phyloP scores from a whole-genome alignment of 108 stramenopile genomes.

The Discostella pseudostelligera region DNA sequence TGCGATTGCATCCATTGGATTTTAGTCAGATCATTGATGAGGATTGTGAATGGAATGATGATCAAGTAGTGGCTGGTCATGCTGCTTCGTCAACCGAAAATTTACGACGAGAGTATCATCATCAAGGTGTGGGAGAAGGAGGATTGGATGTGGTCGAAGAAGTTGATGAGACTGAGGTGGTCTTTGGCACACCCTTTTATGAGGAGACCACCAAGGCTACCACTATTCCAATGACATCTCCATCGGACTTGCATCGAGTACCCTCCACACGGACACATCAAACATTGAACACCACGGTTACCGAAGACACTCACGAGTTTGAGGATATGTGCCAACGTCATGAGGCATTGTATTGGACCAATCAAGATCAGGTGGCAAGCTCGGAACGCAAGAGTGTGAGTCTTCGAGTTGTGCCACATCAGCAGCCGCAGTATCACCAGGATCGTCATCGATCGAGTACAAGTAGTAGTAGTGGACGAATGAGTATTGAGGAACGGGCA shows the following conservation, averaged over 20 bases:
- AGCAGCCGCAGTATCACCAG: no score
- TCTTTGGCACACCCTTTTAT: slow-evolving; percentile 1
- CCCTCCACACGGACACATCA: slow-evolving; percentile 3
- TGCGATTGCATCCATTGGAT: slow-evolving; percentile 9
- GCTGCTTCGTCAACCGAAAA: no score
- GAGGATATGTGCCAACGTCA: slow-evolving; percentile 16
- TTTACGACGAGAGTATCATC: no score
- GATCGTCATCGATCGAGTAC: background rate
- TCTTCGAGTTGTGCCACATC: background rate
- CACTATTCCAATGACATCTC: background rate
- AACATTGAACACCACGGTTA: slow-evolving; percentile 15
- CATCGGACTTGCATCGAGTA: slow-evolving; percentile 6
- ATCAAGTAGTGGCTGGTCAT: background rate
- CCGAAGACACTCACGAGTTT: slow-evolving; percentile 18
- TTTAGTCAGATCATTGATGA: slow-evolving; percentile 5
- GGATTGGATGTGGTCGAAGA: slow-evolving; percentile 8
- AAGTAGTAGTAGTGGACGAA: background rate
- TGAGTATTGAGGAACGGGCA: slow-evolving; percentile 37
- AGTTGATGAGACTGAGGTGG: slow-evolving; percentile 14
- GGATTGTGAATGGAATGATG: slow-evolving; percentile 12
- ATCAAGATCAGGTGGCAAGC: slow-evolving; percentile 16
- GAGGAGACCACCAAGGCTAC: background rate
- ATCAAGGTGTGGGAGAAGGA: background rate
- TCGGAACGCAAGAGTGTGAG: background rate
- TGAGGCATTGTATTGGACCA: slow-evolving; percentile 32